These are phyloP conservation scores for Lentinula sp. DNA, from an alignment of 768 basidiomycete species.

Conservation along the genomic window DNA sequence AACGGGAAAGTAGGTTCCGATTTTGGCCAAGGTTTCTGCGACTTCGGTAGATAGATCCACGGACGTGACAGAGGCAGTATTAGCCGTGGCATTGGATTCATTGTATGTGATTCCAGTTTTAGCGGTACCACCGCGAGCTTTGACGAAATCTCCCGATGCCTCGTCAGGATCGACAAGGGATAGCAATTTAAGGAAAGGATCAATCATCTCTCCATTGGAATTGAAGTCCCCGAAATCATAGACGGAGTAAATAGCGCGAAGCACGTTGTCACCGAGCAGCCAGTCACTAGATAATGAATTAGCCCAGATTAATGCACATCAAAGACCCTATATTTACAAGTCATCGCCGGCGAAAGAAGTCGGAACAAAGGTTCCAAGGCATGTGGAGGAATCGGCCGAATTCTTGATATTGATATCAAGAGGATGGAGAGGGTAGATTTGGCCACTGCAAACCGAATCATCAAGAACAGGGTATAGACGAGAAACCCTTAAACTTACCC, in stretches of 20 bases:
- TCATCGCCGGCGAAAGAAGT: constrained; percentile 47
- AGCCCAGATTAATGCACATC: not conserved
- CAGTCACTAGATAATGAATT: constrained; percentile 52
- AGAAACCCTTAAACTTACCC: constrained; percentile 38
- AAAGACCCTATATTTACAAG: constrained; percentile 53
- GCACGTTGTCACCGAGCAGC: constrained; percentile 77
- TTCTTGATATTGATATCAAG: constrained; percentile 60
- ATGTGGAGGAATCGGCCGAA: constrained; percentile 38
- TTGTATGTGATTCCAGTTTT: constrained; percentile 66
- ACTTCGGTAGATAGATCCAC: constrained; percentile 56
- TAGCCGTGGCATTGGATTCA: constrained; percentile 34
- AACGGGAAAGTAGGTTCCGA: constrained; percentile 63
- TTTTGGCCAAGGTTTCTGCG: constrained; percentile 51
- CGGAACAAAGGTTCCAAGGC: constrained; percentile 75
- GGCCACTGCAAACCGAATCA: constrained; percentile 40
- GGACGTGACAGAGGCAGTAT: constrained; percentile 32
- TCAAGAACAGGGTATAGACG: not conserved
- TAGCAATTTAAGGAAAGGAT: constrained; percentile 75
- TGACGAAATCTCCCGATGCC: constrained; percentile 69
- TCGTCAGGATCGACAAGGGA: constrained; percentile 61
- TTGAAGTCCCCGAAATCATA: constrained; percentile 85
- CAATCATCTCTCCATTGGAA: constrained; percentile 54
- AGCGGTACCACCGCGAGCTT: constrained; percentile 57
- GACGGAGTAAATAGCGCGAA: constrained; percentile 76
- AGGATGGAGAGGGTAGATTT: constrained; percentile 74